These are phyloP conservation scores for Thraustochytrium striatum DNA, from an alignment of 352 stramenopile genomes.

Conservation along the genomic window DNA sequence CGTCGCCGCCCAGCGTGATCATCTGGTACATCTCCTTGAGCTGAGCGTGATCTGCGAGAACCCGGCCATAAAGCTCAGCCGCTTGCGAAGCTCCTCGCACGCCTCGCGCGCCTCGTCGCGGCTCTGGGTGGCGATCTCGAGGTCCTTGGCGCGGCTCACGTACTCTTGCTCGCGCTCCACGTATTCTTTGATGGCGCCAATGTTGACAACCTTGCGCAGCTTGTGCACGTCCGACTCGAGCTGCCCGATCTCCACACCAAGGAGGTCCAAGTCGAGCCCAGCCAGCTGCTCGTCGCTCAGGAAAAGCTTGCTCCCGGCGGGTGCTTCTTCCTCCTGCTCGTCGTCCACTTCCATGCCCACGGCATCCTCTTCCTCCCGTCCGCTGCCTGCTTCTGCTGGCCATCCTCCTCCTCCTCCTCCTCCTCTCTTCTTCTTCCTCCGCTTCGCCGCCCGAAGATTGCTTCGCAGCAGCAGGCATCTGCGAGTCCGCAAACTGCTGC, in stretches of 20 bases:
- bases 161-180: conserved; percentile 89
- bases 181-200: conserved; percentile 81
- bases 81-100: conserved; percentile 93
- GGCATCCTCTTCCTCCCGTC: conserved; percentile 26
- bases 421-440: conserved; percentile 49
- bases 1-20: conserved; percentile 91
- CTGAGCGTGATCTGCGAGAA: conserved; percentile 97
- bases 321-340: conserved; percentile 52
- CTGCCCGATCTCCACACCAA: conserved; percentile 45
- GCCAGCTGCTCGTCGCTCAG: conserved; percentile 55
- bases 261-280: conserved; percentile 51
- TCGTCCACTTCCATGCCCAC: conserved; percentile 31
- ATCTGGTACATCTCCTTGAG: conserved; percentile 98
- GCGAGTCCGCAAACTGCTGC: conserved; percentile 61
- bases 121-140: conserved; percentile 85
- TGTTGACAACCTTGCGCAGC: conserved; percentile 67
- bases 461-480: conserved; percentile 36
- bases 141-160: conserved; percentile 79
- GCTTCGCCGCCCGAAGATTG: conserved; percentile 30
- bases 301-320: neutral
- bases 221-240: conserved; percentile 57
- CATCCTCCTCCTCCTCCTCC: conserved; percentile 61
- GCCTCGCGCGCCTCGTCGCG: conserved; percentile 84
- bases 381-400: conserved; percentile 42
- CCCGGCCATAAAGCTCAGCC: conserved; percentile 97